These are phyloP conservation scores for Spencermartinsiella ligniputridi DNA, from an alignment of 1,139 yeast species.

Conservation along the genomic window DNA sequence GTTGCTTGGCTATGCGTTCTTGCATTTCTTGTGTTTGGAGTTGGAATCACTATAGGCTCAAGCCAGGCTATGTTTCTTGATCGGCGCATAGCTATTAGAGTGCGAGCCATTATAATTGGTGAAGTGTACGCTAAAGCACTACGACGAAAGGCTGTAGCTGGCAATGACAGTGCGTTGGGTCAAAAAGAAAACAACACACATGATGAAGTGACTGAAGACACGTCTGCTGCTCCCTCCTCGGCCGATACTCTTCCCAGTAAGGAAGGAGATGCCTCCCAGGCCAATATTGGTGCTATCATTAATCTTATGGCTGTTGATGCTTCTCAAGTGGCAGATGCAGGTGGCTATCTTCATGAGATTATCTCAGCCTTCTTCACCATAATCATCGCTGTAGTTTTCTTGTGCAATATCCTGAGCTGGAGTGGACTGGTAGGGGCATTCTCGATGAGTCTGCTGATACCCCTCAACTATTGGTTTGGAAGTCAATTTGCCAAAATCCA, in stretches of 20 bases:
- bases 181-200: neutral
- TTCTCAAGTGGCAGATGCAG: conserved; percentile 83
- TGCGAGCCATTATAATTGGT: conserved; percentile 85
- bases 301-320: conserved; percentile 96
- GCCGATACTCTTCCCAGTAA: too few relatives aligned
- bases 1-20: conserved; percentile 87
- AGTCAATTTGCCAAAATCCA: conserved; percentile 60
- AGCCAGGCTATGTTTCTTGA: conserved; percentile 87
- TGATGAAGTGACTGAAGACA: too few relatives aligned
- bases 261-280: conserved; percentile 43
- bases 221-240: neutral
- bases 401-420: conserved; percentile 77
- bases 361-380: conserved; percentile 72
- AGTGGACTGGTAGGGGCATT: conserved; percentile 80
- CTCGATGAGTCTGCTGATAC: conserved; percentile 60
- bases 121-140: conserved; percentile 91
- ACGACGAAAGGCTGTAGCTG: conserved; percentile 67
- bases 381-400: conserved; percentile 56
- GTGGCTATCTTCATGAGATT: conserved; percentile 82
- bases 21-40: conserved; percentile 62
- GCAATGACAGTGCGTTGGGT: conserved; percentile 15
- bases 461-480: conserved; percentile 68
- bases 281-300: conserved; percentile 86
- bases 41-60: conserved; percentile 56
- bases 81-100: conserved; percentile 84